A percentile compares a stretch with the other conserved stretches of the same genome.
Evolutionary conservation across 1,284 basidiomycete genomes (phyloP).

Genomic region (Irpex sp.): DNA sequence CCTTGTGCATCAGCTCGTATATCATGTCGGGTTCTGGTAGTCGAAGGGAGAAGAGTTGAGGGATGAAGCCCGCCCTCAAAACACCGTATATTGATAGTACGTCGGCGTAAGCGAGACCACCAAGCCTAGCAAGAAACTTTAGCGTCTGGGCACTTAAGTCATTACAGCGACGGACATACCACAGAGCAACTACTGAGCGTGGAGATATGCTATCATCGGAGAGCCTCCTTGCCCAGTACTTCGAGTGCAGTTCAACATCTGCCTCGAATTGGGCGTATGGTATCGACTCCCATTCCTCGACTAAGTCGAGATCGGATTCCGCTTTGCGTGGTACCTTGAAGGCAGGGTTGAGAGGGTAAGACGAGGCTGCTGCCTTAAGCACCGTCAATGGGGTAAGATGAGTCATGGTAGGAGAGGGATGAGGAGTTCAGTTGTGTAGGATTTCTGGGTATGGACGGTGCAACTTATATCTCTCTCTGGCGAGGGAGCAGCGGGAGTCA

Average conservation of each 20-base stretch:
- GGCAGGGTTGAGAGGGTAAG: constrained; percentile 38
- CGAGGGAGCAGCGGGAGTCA: neutral
- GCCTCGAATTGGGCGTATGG: constrained; percentile 46
- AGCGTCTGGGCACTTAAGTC: neutral
- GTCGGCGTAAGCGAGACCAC: constrained; percentile 61
- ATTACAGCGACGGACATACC: constrained; percentile 36
- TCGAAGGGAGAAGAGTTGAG: constrained; percentile 66
- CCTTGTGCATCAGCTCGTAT: constrained; percentile 55
- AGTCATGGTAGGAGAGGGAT: constrained; percentile 16
- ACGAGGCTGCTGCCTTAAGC: constrained; percentile 40
- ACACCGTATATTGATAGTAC: constrained; percentile 66
- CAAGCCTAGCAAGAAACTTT: constrained; percentile 39
- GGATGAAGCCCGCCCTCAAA: constrained; percentile 63
- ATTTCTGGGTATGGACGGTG: neutral
- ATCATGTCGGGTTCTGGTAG: constrained; percentile 64
- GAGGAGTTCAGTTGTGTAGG: neutral
- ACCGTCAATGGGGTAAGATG: constrained; percentile 41
- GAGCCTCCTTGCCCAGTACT: constrained; percentile 48
- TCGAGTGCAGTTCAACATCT: constrained; percentile 48
- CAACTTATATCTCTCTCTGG: neutral
- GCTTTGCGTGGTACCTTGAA: constrained; percentile 43
- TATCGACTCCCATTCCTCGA: constrained; percentile 42
- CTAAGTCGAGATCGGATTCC: constrained; percentile 27
- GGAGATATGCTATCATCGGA: constrained; percentile 35
- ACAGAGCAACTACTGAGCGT: constrained; percentile 58